Evolutionary conservation across 176 grass and related monocot genomes (phyloP), one percentile per base, ranked within the genome.

Genomic region (Phragmites australis): DNA sequence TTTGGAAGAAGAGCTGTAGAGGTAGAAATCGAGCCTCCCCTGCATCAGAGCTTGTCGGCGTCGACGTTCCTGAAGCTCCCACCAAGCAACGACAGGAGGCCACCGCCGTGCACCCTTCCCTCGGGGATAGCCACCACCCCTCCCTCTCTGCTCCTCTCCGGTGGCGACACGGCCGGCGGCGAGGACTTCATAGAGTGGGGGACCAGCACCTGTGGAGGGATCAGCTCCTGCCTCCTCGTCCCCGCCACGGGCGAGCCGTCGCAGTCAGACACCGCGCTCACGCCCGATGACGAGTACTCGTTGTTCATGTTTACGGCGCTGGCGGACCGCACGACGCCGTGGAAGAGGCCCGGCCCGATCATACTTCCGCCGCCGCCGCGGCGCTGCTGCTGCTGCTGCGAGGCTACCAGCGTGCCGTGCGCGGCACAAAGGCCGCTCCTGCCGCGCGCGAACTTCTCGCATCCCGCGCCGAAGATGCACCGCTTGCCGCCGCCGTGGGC

Each of bases 401-500:
- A 43, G 13, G 83, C 79, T 80, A 91, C 40, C 50, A 90, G 72
- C 32, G 82, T 88, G 18, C 65, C 77, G 79, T 91, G 89, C 19
- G 92, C 92, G 29, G 92, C 89, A 46, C 92, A 94, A 58, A 94
- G 89, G 17, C 92, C 89, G 75, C 86, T 91, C 70, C 76, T 63
- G 5, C 92, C 92, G 68, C 92, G 82, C 17, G 92, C 81, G 65
- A 91, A 94, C 86, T 94, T 94, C 23, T 91, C 86, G 84, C 92
- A 94, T 37, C 89, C 89, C 17, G 26, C 57, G 77, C 23, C 60
- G 80, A 66, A 94, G 23, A 41, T 66, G 86, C 92, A 94, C 9
- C 89, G 71, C 68, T 91, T 94, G 27, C 92, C 92, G 16, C 92
- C 89, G 17, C 92, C 92, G 75, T 91, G 92, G 26, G 89, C 89